Evolutionary conservation across 768 basidiomycete genomes (phyloP), one percentile per base, ranked within the genome.

Genomic region (Hydnum rufescens): DNA sequence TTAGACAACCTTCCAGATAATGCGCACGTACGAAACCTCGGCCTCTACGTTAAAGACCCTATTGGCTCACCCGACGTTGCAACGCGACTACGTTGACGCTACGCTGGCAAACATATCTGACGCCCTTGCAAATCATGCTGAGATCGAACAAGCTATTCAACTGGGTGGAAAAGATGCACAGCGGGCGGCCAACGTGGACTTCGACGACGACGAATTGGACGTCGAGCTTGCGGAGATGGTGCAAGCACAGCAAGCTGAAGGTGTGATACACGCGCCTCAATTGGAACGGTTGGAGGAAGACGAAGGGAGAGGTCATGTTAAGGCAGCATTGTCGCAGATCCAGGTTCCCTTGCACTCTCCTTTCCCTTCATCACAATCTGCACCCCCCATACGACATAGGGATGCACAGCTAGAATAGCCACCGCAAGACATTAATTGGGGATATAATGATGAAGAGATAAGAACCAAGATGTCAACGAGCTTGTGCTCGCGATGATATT

Each of bases 91-190:
- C 49, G 76, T 97, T 46, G 84, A 93, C 53, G 72, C 76, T 58
- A 93, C 89, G 2, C 80, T 93, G 75, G 85, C 90, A 25, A 81
- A 79, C 5, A 71, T 97, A 58, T 80, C 84, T 0, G 81, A 82
- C 55, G 83, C 82, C 2, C 80, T 85, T 57, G 75, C 79, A 1
- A 79, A 89, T 60, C 85, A 87, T 42, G 71, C 70, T 34, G 90
- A 95, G 58, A 70, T 95, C 16, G 83, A 93, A 58, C 75, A 83
- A 29, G 76, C 79, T 2, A 76, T 96, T 46, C 70, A 71, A 54
- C 63, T 77, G 34, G 82, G 81, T 22, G 78, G 74, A 2, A 75
- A 82, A 55, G 65, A 77, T 22, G 78, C 77, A 1, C 60, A 77
- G 6, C 72, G 60, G 0, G 69, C 69, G 5, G 60, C 60, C 0